Percentiles rank a stretch among this genome's conserved stretches.
These are phyloP conservation scores for Xylariaceae sp. DNA, from an alignment of 2,329 filamentous ascomycete genomes.

Conservation along the genomic window DNA sequence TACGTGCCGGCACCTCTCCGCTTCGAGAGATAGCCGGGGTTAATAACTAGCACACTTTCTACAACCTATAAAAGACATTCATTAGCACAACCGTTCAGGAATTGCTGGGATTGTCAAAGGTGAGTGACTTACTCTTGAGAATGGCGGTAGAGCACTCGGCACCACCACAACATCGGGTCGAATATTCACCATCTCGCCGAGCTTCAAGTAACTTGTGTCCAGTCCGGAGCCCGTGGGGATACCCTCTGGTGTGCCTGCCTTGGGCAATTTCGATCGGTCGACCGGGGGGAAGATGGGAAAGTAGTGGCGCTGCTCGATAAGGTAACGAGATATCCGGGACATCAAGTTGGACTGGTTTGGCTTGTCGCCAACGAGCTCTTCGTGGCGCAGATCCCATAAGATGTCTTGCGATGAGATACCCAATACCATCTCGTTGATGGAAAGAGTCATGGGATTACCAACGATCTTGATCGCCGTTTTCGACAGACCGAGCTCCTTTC, in stretches of 20 bases:
- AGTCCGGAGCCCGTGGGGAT: constrained; percentile 69
- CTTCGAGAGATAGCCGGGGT: constrained; percentile 84
- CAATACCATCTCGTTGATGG: constrained; percentile 79
- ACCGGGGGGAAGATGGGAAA: constrained; percentile 82
- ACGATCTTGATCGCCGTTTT: constrained; percentile 66
- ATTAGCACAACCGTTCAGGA: background rate
- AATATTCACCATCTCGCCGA: constrained; percentile 86
- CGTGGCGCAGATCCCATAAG: constrained; percentile 71
- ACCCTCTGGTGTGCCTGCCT: constrained; percentile 55
- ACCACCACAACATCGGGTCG: constrained; percentile 78
- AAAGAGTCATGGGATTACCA: constrained; percentile 85
- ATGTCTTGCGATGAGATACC: constrained; percentile 80
- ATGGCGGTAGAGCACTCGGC: constrained; percentile 77
- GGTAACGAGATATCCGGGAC: constrained; percentile 65
- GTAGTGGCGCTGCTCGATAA: constrained; percentile 88
- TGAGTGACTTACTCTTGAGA: constrained; percentile 65
- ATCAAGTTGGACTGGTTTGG: constrained; percentile 56
- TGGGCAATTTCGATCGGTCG: constrained; percentile 61
- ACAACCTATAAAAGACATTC: constrained; percentile 60
- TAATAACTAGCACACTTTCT: constrained; percentile 83
- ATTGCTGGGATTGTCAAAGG: background rate
- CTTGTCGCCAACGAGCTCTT: constrained; percentile 61
- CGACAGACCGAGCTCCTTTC: constrained; percentile 70
- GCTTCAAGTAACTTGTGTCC: constrained; percentile 77
- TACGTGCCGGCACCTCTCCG: constrained; percentile 79